Evolutionary conservation across 2,329 filamentous ascomycete genomes (phyloP).

Genomic region (Dactylonectria macrodidyma): DNA sequence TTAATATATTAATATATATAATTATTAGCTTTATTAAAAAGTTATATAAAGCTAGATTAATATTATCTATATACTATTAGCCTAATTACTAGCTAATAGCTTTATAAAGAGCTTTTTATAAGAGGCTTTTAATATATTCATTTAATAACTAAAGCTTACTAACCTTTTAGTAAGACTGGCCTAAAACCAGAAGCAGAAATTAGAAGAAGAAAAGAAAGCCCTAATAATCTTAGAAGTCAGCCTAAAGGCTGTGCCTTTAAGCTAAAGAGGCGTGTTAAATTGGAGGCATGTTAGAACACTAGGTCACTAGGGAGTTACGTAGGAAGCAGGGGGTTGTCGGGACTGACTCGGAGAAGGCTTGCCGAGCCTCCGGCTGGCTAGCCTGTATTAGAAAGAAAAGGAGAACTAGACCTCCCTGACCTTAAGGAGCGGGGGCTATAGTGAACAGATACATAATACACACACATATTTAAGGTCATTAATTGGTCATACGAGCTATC

Average conservation of each 20-base stretch:
- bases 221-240: not conserved
- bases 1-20: slow-evolving; percentile 6
- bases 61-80: not conserved
- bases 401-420: no score
- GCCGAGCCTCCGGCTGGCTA: no score
- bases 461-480: no score
- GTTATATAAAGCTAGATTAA: not conserved
- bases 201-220: not conserved
- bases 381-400: no score
- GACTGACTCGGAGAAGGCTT: no score
- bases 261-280: no score
- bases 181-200: not conserved
- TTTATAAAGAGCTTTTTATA: not conserved
- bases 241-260: not conserved
- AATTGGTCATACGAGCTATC: no score
- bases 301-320: no score
- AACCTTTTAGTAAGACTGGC: not conserved
- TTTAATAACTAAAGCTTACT: not conserved
- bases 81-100: not conserved
- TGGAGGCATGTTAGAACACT: no score
- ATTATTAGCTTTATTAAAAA: slow-evolving; percentile 11
- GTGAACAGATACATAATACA: no score
- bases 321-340: no score
- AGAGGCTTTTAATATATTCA: not conserved
- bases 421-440: no score